Evolutionary conservation across 768 basidiomycete genomes (phyloP), one percentile per base, ranked within the genome.

Genomic region (Kwoniella sp.): DNA sequence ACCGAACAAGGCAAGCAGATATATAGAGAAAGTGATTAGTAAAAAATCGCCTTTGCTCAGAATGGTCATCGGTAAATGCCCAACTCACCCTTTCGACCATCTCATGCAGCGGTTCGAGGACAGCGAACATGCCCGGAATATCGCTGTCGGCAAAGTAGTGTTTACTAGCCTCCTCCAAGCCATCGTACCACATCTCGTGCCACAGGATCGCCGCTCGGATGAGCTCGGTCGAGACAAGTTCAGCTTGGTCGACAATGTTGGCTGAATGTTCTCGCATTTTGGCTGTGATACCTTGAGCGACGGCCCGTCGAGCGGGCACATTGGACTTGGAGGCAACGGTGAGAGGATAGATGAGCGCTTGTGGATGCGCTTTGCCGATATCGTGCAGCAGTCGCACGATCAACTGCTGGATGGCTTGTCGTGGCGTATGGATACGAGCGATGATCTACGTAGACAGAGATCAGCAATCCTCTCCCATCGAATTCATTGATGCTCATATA

Each of bases 171-270:
- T 99, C 96, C 82, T 99, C 96, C 23, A 99, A 84, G 20, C 92
- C 93, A 82, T 99, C 96, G 73, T 97, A 93, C 96, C 96, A 99
- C 69, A 93, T 84, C 79, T 99, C 96, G 72, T 98, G 94, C 96
- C 96, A 99, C 12, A 99, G 83, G 66, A 99, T 98, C 7, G 96
- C 95, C 7, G 98, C 92, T 22, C 96, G 89, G 65, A 98, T 97
- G 38, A 99, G 85, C 78, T 99, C 96, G 30, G 90, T 88, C 76
- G 92, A 92, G 80, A 99, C 92, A 26, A 95, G 78, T 52, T 89
- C 83, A 11, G 93, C 94, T 87, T 97, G 94, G 61, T 89, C 88
- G 38, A 98, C 95, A 47, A 98, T 90, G 0, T 81, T 80, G 8
- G 88, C 86, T 74, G 92, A 93, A 73, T 97, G 94, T 68, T 97